Evolutionary conservation across 176 grass and related monocot genomes (phyloP), one percentile per base, ranked within the genome.

Genomic region (Zizania latifolia): DNA sequence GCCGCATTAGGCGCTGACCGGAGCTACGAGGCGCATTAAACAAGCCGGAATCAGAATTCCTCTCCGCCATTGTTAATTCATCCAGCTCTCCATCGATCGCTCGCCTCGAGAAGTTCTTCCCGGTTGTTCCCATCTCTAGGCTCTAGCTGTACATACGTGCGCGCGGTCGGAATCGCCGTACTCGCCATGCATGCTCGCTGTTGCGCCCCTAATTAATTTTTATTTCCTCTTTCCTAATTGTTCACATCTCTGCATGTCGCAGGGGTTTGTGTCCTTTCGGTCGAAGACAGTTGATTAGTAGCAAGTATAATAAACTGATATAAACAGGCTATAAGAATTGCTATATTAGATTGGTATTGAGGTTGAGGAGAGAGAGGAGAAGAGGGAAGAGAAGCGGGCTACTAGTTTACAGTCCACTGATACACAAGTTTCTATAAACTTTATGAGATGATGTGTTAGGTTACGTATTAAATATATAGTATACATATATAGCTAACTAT

Each of bases 81-180:
- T n/a, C n/a, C n/a, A n/a, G n/a, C n/a, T n/a, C n/a, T n/a, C n/a
- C n/a, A n/a, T n/a, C n/a, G n/a, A n/a, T 28, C 26, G 16, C 63
- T 79, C 60, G 74, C 82, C 85, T 83, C 85, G 68, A 92, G 83
- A 83, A 85, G 89, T 85, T 92, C 82, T 55, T 83, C 74, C 8
- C 10, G 37, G n/a, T 76, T 92, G 85, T 79, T 82, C 33, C 14
- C 70, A 74, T 66, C 81, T 63, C 70, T n/a, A n/a, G n/a, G n/a
- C 46, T 41, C 23, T 75, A 39, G 55, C 78, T 68, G 43, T 48
- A 13, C 45, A 17, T 29, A 6, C 10, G 11, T 23, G 13, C 15
- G 38, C 37, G 39, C 54, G 72, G 82, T 55, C 78, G 74, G 79
- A 17, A 78, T 64, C 76, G 58, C 67, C 61, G 74, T 78, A 63